phyloP scores from a whole-genome alignment of 257 asterid species.

The Primulina eburnea region DNA sequence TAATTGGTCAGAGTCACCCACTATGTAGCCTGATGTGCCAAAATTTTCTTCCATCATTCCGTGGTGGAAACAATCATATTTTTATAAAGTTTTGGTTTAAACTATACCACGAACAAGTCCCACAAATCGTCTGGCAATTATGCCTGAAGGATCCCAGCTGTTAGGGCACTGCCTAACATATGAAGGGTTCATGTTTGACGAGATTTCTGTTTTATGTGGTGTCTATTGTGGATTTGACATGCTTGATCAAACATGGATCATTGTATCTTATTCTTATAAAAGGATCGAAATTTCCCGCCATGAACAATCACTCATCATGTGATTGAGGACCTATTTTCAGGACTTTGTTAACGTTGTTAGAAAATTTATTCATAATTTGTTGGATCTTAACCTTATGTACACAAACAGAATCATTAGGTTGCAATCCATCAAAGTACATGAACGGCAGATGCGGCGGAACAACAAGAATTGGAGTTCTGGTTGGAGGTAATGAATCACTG shows the following conservation, averaged over 20 bases:
- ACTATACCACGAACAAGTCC: not conserved
- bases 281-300: no score
- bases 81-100: constrained; percentile 2
- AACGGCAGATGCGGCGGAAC: constrained; percentile 86
- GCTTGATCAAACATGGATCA: no score
- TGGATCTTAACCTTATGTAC: not conserved
- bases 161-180: no score
- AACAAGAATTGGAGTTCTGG: constrained; percentile 61
- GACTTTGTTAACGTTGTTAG: not conserved
- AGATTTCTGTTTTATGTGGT: no score
- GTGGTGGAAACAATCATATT: not conserved
- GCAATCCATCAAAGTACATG: constrained; percentile 66
- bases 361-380: not conserved
- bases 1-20: constrained; percentile 25
- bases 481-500: constrained; percentile 53
- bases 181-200: no score
- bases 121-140: not conserved
- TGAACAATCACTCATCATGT: no score
- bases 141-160: not conserved
- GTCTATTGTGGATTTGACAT: no score
- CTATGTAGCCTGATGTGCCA: constrained; percentile 4
- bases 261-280: no score
- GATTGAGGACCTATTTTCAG: not conserved
- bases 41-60: not conserved
- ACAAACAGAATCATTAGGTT: constrained; percentile 44